These are phyloP conservation scores for Suillus occidentalis DNA, from an alignment of 768 basidiomycete species.

Conservation along the genomic window DNA sequence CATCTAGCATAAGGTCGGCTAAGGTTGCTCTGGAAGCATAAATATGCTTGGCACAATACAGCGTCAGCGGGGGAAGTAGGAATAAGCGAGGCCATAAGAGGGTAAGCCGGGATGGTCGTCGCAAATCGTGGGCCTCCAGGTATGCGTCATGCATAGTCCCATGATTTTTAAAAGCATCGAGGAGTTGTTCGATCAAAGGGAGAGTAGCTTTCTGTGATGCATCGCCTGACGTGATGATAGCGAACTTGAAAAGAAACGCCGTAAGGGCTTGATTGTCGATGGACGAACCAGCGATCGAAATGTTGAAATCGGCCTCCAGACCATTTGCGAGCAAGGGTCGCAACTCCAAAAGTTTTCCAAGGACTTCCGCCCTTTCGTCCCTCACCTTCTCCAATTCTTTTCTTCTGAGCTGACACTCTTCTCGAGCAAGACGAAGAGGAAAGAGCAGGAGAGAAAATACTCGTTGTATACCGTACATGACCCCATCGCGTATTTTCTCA, in stretches of 20 bases:
- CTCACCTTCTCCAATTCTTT: slow-evolving; percentile 60
- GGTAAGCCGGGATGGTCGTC: slow-evolving; percentile 66
- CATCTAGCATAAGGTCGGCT: slow-evolving; percentile 54
- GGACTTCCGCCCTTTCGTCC: slow-evolving; percentile 63
- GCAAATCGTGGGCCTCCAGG: slow-evolving; percentile 41
- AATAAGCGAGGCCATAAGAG: slow-evolving; percentile 83
- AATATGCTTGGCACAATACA: slow-evolving; percentile 49
- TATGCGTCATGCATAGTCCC: slow-evolving; percentile 29
- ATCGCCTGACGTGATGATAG: slow-evolving; percentile 10
- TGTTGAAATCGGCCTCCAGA: slow-evolving; percentile 20
- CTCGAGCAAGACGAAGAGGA: slow-evolving; percentile 62
- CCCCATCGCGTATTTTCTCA: slow-evolving; percentile 10
- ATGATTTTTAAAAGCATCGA: slow-evolving; percentile 26
- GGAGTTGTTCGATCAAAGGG: slow-evolving; percentile 19
- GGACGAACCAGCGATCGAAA: background rate
- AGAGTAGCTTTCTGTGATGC: slow-evolving; percentile 11
- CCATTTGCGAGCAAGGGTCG: slow-evolving; percentile 45
- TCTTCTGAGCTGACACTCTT: slow-evolving; percentile 67
- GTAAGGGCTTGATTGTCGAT: slow-evolving; percentile 8
- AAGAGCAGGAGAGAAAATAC: slow-evolving; percentile 28
- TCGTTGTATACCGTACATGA: slow-evolving; percentile 16
- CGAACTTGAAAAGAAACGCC: slow-evolving; percentile 24
- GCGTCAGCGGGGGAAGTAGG: slow-evolving; percentile 66
- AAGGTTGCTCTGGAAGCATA: slow-evolving; percentile 64
- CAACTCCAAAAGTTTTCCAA: slow-evolving; percentile 62